Base-by-base conservation (phyloP, 345 rosid genomes). In the Gossypium ekmanianum region DNA sequence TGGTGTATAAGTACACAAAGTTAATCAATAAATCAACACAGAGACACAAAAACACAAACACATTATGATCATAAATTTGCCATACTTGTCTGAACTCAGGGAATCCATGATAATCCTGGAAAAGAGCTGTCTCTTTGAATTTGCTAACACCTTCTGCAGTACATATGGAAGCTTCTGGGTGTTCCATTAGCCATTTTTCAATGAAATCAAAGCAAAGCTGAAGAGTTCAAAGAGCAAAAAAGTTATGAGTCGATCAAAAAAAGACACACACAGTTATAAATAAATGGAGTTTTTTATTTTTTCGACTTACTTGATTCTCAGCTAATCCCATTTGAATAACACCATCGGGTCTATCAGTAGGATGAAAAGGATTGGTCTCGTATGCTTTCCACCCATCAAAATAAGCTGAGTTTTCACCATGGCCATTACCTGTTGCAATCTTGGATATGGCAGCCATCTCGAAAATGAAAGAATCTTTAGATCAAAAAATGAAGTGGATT, bases 311-410 rank as follows among this genome's bases (percentile, higher is more conserved):
- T 92, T 82, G 91, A 84, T 95, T 90, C 75, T 95, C 99, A 7
- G 98, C 99, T 58, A 95, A 89, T 78, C 99, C 99, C 98, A 91
- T 90, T 78, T 95, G 99, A 73, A 95, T 95, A 24, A 95, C 94
- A 16, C 99, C 98, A 5, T 80, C 11, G 9, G 90, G 91, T 76
- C 93, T 90, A 14, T 85, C 43, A 9, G 63, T 75, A n/a, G 82
- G 92, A 80, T 95, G 89, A 66, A 47, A 68, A 24, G 94, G 98
- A 73, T 90, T 78, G 44, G 66, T 77, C 22, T 91, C 89, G 55
- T 88, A 90, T 16, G 98, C 89, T 80, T 87, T 93, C 98, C 93
- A 93, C 4, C 98, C 98, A 24, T 91, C 85, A n/a, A 93, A 93
- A 64, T 93, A 93, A 2, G 90, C 86, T 0, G 94, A 88, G 39